phyloP scores from a whole-genome alignment of 192 early-diverging fungal genomes.

The Rhizophagus clarus region DNA sequence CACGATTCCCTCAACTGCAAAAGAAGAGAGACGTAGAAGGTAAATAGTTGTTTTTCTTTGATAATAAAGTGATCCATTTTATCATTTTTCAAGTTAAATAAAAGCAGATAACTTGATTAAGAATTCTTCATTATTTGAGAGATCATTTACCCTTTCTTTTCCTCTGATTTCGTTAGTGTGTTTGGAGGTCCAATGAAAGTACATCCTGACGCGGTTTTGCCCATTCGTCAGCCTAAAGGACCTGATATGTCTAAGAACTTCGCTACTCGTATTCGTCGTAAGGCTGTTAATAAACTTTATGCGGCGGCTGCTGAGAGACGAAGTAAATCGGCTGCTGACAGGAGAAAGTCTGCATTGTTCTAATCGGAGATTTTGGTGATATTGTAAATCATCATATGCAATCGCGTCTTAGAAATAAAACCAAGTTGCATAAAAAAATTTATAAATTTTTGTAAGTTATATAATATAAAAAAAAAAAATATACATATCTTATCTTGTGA shows the following conservation, averaged over 20 bases:
- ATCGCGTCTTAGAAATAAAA: neutral
- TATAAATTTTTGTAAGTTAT: constrained; percentile 3
- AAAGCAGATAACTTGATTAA: too few relatives aligned
- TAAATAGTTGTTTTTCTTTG: neutral
- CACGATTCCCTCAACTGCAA: constrained; percentile 6
- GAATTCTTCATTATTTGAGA: neutral
- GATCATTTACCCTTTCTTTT: neutral
- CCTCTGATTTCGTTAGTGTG: constrained; percentile 4
- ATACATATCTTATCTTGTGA: neutral
- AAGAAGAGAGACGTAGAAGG: constrained; percentile 34
- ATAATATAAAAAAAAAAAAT: neutral
- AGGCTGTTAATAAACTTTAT: constrained; percentile 30
- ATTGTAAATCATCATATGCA: neutral
- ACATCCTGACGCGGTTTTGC: constrained; percentile 28
- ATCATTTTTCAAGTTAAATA: too few relatives aligned
- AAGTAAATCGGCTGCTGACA: constrained; percentile 30
- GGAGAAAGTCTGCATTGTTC: constrained; percentile 34
- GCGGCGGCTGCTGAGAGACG: constrained; percentile 30
- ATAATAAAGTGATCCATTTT: neutral
- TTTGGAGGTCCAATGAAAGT: constrained; percentile 31
- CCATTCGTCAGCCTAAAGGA: constrained; percentile 32
- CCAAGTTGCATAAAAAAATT: neutral
- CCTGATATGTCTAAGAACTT: constrained; percentile 33
- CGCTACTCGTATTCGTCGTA: constrained; percentile 34
- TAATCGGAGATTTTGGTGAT: neutral